Evolutionary conservation across 805 yeast species (phyloP).

Genomic region (Saccharomycopsis synnaedendra): DNA sequence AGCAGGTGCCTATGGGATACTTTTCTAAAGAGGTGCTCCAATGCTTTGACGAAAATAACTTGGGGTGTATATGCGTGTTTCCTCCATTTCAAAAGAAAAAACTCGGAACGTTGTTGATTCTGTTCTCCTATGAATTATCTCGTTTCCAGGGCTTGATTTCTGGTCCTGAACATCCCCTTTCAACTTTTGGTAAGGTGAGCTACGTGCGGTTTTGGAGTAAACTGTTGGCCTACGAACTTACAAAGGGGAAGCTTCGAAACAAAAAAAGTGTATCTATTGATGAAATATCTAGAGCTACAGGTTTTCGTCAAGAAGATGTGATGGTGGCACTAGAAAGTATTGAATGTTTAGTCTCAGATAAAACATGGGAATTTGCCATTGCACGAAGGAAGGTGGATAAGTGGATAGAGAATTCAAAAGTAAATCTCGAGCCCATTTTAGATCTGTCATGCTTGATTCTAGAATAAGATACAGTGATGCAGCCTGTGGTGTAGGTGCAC

Average conservation of each 20-base stretch:
- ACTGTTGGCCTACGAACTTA: conserved; percentile 34
- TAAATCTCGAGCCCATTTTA: not conserved
- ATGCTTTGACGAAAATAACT: conserved; percentile 65
- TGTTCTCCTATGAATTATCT: conserved; percentile 73
- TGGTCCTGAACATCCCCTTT: conserved; percentile 89
- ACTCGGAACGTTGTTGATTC: conserved; percentile 70
- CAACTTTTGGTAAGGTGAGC: conserved; percentile 66
- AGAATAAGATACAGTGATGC: too few species aligned
- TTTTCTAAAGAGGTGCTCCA: conserved; percentile 81
- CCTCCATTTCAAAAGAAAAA: conserved; percentile 84
- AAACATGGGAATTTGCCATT: not conserved
- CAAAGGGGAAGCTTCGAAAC: conserved; percentile 23
- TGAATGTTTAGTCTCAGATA: conserved; percentile 24
- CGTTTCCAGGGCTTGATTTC: conserved; percentile 51
- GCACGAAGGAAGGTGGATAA: not conserved
- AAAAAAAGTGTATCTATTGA: conserved; percentile 29
- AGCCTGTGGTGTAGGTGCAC: too few species aligned
- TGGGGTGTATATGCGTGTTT: conserved; percentile 83
- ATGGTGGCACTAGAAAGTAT: conserved; percentile 47
- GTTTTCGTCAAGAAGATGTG: conserved; percentile 54
- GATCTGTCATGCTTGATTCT: not conserved
- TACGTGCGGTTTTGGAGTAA: conserved; percentile 72
- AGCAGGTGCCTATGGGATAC: conserved; percentile 65
- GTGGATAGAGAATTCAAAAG: conserved; percentile 1
- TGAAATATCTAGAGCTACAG: conserved; percentile 43